Conservation (phyloP, 352 stramenopile genomes). For the Phytophthora sansomeana region DNA sequence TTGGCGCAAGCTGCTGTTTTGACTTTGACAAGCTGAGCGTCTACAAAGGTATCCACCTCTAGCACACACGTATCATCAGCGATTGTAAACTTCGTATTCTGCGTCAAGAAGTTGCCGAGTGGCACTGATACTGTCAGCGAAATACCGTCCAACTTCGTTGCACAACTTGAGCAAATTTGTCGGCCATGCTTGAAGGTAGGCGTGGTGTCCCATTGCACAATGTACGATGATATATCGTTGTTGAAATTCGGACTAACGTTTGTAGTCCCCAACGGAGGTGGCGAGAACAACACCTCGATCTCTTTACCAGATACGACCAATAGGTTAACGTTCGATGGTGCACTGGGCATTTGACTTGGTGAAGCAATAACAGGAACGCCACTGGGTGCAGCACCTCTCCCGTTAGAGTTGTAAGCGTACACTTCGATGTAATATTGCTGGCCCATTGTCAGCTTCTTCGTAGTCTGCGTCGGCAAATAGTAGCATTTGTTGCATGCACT, state of each 20-base stretch:
- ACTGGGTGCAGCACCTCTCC: conserved; percentile 58
- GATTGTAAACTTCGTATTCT: conserved; percentile 59
- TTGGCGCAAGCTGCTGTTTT: conserved; percentile 39
- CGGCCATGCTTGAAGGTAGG: conserved; percentile 75
- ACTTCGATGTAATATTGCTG: conserved; percentile 84
- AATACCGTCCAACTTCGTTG: conserved; percentile 46
- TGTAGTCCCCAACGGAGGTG: conserved; percentile 59
- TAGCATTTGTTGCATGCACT: conserved; percentile 71
- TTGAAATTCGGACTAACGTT: conserved; percentile 77
- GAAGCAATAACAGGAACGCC: conserved; percentile 46
- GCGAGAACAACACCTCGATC: conserved; percentile 91
- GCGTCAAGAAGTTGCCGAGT: conserved; percentile 22
- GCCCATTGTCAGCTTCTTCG: conserved; percentile 55
- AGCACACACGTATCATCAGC: conserved; percentile 61
- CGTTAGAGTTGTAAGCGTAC: conserved; percentile 79
- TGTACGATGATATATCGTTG: conserved; percentile 89
- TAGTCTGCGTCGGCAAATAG: conserved; percentile 66
- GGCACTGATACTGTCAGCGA: conserved; percentile 43
- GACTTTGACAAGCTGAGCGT: neutral
- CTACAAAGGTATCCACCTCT: conserved; percentile 23
- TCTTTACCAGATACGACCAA: conserved; percentile 88
- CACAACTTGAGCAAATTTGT: conserved; percentile 57
- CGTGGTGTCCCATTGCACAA: conserved; percentile 89
- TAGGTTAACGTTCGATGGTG: conserved; percentile 90
- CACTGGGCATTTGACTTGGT: conserved; percentile 87